phyloP scores from a whole-genome alignment of 306 rosid genomes.

The Medicago arabica region DNA sequence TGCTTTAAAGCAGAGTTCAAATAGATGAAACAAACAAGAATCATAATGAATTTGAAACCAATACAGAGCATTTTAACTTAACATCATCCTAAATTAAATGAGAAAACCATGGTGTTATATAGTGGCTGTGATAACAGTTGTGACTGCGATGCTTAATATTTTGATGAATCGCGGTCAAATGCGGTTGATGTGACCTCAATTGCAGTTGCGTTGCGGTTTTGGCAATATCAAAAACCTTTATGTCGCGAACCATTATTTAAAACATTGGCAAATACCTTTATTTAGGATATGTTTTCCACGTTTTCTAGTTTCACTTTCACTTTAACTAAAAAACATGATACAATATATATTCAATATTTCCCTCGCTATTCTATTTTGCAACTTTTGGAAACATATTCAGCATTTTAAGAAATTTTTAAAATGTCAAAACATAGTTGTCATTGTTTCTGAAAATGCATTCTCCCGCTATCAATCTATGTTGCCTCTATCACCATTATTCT shows the following conservation, averaged over 20 bases:
- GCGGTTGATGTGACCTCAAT: not conserved
- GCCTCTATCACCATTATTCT: too few species aligned
- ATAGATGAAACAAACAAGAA: constrained; percentile 6
- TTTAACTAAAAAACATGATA: too few species aligned
- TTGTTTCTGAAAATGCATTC: too few species aligned
- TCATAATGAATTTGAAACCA: not conserved
- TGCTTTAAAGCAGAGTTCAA: not conserved
- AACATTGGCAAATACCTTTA: too few species aligned
- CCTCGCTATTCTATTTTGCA: too few species aligned
- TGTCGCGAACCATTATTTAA: not conserved
- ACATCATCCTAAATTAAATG: not conserved
- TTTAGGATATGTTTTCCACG: not conserved
- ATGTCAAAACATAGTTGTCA: too few species aligned
- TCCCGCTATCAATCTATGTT: too few species aligned
- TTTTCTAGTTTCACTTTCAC: too few species aligned
- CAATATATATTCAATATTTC: too few species aligned
- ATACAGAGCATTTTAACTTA: not conserved
- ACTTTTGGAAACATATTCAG: too few species aligned
- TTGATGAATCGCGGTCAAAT: not conserved
- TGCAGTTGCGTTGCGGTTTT: not conserved
- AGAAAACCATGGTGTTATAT: not conserved
- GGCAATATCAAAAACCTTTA: not conserved
- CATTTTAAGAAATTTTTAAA: too few species aligned
- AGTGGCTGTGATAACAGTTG: not conserved
- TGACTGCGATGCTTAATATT: not conserved